These are phyloP conservation scores for Colletotrichum sp. DNA, from an alignment of 2,329 filamentous ascomycete species.

Conservation along the genomic window DNA sequence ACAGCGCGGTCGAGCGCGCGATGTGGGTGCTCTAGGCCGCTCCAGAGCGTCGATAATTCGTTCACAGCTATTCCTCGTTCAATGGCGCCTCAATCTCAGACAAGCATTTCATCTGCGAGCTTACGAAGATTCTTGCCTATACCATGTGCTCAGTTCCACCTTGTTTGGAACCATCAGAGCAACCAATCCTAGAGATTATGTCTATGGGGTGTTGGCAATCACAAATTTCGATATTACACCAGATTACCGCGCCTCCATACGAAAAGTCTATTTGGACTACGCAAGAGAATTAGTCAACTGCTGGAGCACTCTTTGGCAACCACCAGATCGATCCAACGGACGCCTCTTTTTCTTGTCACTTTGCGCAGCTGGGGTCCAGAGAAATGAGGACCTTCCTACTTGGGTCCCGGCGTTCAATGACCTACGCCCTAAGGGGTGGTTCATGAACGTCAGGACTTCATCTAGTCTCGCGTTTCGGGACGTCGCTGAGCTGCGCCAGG, in stretches of 20 bases:
- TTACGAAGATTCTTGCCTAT: neutral
- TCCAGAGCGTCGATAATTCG: neutral
- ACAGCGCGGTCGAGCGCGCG: neutral
- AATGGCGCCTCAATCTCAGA: neutral
- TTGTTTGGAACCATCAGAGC: neutral
- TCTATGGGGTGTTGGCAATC: neutral
- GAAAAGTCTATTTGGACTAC: neutral
- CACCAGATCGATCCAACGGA: neutral
- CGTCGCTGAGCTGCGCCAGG: neutral
- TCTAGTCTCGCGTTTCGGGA: neutral
- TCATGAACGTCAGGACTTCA: neutral
- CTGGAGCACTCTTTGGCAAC: neutral
- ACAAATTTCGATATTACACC: neutral
- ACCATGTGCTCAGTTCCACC: neutral
- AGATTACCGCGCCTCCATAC: neutral
- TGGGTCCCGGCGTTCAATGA: neutral
- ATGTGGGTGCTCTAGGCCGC: neutral
- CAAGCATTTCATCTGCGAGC: neutral
- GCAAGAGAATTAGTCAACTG: neutral
- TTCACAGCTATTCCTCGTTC: neutral
- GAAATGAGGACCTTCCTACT: neutral
- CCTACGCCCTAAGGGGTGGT: neutral
- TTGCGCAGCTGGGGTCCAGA: neutral
- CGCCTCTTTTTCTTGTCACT: neutral
- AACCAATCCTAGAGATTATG: neutral